Evolutionary conservation across 1,284 basidiomycete species (phyloP).

Genomic region (Chondrostereum purpureum): DNA sequence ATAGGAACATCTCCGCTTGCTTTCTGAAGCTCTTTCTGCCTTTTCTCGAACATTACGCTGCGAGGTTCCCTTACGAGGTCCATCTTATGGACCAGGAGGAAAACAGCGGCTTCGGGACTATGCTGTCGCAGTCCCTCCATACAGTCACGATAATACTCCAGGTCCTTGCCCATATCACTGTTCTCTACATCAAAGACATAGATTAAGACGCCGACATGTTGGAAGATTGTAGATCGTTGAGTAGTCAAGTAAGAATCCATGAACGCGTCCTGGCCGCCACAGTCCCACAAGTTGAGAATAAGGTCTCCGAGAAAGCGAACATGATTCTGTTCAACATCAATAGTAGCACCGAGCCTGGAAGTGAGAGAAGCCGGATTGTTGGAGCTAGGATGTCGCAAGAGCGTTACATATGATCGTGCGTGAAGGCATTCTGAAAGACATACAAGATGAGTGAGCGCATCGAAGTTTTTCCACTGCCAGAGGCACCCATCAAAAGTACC

Average conservation of each 20-base stretch:
- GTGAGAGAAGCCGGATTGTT: constrained; percentile 93
- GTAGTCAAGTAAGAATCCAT: constrained; percentile 93
- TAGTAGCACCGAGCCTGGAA: constrained; percentile 87
- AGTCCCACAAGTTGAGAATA: constrained; percentile 95
- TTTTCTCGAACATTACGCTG: constrained; percentile 57
- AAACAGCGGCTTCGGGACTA: constrained; percentile 80
- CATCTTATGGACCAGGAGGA: constrained; percentile 97
- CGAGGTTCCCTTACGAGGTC: constrained; percentile 68
- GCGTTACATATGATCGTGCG: constrained; percentile 9
- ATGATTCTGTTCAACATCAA: constrained; percentile 97
- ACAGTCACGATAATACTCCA: constrained; percentile 85
- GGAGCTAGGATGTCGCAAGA: constrained; percentile 47
- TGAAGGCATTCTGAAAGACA: constrained; percentile 26
- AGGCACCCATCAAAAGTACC: constrained; percentile 94
- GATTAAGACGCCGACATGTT: constrained; percentile 93
- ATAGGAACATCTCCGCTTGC: constrained; percentile 54
- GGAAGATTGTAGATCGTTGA: constrained; percentile 89
- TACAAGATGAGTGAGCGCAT: constrained; percentile 99
- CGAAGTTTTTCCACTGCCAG: constrained; percentile 87
- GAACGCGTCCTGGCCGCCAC: constrained; percentile 96
- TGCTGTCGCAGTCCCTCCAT: constrained; percentile 71
- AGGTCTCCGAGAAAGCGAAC: constrained; percentile 95
- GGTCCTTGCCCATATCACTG: constrained; percentile 68
- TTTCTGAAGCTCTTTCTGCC: constrained; percentile 60
- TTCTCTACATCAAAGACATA: constrained; percentile 95